These are phyloP conservation scores for Magnolia sinica DNA, from an alignment of 164 flowering plant species.

Conservation along the genomic window DNA sequence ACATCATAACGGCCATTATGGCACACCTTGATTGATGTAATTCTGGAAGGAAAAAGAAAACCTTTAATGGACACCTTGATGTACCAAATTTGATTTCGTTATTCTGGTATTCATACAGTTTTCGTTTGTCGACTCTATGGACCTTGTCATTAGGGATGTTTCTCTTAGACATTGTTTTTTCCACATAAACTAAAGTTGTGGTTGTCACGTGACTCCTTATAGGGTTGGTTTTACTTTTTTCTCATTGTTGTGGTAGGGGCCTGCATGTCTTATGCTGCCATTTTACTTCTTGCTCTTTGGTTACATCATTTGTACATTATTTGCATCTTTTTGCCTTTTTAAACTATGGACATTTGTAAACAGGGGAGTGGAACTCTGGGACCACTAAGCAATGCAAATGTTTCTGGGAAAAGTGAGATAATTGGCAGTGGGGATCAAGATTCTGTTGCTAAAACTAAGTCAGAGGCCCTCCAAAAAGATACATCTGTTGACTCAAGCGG, in stretches of 20 bases:
- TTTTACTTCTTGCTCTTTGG: not conserved
- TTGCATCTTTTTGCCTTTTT: not conserved
- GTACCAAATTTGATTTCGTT: not conserved
- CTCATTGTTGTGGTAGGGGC: not conserved
- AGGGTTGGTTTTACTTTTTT: not conserved
- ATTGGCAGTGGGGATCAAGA: conserved; percentile 6
- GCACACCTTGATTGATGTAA: too few relatives aligned
- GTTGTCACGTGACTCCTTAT: not conserved
- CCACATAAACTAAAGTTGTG: not conserved
- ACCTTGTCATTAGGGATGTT: not conserved
- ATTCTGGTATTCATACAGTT: not conserved
- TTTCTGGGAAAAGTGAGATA: conserved; percentile 8
- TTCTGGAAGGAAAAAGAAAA: too few relatives aligned
- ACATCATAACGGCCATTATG: too few relatives aligned
- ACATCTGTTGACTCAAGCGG: conserved; percentile 24
- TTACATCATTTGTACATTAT: not conserved
- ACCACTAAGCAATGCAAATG: conserved; percentile 16
- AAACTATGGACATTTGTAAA: conserved; percentile 8
- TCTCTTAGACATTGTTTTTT: not conserved
- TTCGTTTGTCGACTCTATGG: not conserved
- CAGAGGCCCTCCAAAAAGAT: conserved; percentile 7
- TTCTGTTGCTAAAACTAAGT: conserved; percentile 3
- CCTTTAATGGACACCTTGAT: too few relatives aligned
- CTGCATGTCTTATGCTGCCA: not conserved
- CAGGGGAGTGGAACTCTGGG: conserved; percentile 39